Evolutionary conservation across 768 basidiomycete genomes (phyloP).

Genomic region (Scleroderma citrinum): DNA sequence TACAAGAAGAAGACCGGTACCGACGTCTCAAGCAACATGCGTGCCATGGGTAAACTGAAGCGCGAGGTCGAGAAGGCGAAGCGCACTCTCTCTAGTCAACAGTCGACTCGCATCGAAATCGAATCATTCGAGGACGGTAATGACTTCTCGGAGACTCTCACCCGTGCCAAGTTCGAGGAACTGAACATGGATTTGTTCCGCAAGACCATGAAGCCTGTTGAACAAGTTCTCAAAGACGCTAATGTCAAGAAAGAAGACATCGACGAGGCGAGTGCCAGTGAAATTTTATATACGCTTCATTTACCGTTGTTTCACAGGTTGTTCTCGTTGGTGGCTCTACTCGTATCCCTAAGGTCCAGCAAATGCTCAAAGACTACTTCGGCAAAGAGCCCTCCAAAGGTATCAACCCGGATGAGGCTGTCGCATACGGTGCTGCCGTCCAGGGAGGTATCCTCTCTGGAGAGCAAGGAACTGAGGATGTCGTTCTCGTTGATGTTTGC

Average conservation of each 20-base stretch:
- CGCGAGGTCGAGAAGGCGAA: conserved; percentile 93
- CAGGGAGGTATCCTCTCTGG: conserved; percentile 98
- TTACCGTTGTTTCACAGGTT: conserved; percentile 35
- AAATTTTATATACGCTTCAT: background rate
- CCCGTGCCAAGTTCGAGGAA: conserved; percentile 98
- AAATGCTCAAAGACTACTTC: conserved; percentile 97
- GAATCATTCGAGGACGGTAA: conserved; percentile 95
- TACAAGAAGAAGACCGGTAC: conserved; percentile 93
- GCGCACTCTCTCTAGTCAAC: conserved; percentile 87
- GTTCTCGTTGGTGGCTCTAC: conserved; percentile 97
- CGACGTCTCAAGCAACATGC: conserved; percentile 71
- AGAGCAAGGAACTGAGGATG: conserved; percentile 82
- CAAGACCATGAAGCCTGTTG: conserved; percentile 99
- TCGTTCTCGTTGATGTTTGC: conserved; percentile 94
- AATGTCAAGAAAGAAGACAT: conserved; percentile 97
- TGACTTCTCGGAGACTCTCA: conserved; percentile 95
- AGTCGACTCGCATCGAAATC: conserved; percentile 88
- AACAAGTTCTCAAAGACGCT: conserved; percentile 97
- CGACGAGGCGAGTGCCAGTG: conserved; percentile 56
- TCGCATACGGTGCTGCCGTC: conserved; percentile 97
- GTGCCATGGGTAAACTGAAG: conserved; percentile 88
- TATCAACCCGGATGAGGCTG: conserved; percentile 99
- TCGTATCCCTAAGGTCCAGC: conserved; percentile 99
- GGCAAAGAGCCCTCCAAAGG: conserved; percentile 95
- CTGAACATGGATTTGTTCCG: conserved; percentile 98